Evolutionary conservation across 1,284 basidiomycete species (phyloP), one percentile per base, ranked within the genome.

Genomic region (Pseudozyma sp.): DNA sequence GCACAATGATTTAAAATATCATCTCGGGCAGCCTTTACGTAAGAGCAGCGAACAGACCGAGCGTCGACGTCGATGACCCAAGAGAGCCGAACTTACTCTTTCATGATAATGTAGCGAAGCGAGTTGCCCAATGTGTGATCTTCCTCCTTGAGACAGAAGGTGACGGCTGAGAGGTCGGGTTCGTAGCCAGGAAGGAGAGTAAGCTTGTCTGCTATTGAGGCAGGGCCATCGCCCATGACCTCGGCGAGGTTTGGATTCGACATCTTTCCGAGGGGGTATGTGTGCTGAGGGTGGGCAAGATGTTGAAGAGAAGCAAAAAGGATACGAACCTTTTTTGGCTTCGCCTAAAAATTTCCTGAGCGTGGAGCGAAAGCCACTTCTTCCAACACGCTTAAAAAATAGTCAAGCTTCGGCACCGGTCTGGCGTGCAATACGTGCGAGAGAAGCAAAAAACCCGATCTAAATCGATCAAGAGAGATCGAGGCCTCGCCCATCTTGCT

Each of bases 61-160:
- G 34, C 35, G 25, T n/a, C 6, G 25, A 31, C 25, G 25, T 31
- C 25, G 16, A n/a, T n/a, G 34, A 40, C 12, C 39, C 16, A 2
- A 40, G 16, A 13, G 39, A 21, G 1, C 18, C 25, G 25, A 31
- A 84, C 90, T 83, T 84, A 98, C 96, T 99, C 96, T 87, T 98
- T 97, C 96, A 98, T 98, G 70, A 98, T 86, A 92, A 98, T 98
- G 93, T 94, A 99, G 59, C 96, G 88, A 52, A 99, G 87, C 0
- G 94, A 89, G 81, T 99, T 99, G 16, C 96, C 96, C 34, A 98
- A 90, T 0, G 95, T 98, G 86, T 98, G 95, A 9, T 94, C 92
- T 87, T 98, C 96, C 84, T 97, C 91, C 83, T 92, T 88, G 51
- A 98, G 92, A 83, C 93, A 93, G 86, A 92, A 99, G 1, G 96